phyloP scores from a whole-genome alignment of 495 filamentous ascomycete genomes.

The Aspergillus nidulans region DNA sequence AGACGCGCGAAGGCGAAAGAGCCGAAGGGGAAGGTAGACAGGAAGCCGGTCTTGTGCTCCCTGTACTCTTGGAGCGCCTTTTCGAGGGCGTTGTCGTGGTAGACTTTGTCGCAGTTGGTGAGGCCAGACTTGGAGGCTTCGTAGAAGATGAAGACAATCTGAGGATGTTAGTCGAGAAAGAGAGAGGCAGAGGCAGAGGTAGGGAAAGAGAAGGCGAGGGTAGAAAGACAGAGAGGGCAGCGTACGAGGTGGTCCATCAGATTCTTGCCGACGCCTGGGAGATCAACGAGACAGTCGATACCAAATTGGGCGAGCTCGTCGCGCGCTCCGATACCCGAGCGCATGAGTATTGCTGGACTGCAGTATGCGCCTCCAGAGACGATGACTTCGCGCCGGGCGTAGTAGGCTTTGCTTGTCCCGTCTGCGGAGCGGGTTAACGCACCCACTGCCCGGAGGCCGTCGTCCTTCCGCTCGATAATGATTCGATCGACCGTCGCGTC shows the following conservation, averaged over 20 bases:
- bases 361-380: slow-evolving; percentile 52
- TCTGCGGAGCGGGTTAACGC: slow-evolving; percentile 21
- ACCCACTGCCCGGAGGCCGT: slow-evolving; percentile 23
- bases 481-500: slow-evolving; percentile 37
- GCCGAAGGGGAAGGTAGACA: slow-evolving; percentile 51
- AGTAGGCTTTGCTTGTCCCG: slow-evolving; percentile 27
- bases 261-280: slow-evolving; percentile 53
- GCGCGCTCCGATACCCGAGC: slow-evolving; percentile 50
- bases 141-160: slow-evolving; percentile 46
- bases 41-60: slow-evolving; percentile 45
- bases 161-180: neutral
- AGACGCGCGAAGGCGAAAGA: slow-evolving; percentile 50
- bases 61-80: slow-evolving; percentile 44
- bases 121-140: slow-evolving; percentile 40
- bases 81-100: slow-evolving; percentile 33
- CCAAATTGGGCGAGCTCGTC: slow-evolving; percentile 42
- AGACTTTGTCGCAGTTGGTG: slow-evolving; percentile 38
- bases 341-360: slow-evolving; percentile 53
- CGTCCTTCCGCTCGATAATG: slow-evolving; percentile 16
- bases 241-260: slow-evolving; percentile 50
- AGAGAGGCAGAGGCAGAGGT: neutral
- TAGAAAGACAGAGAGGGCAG: neutral
- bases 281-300: slow-evolving; percentile 43
- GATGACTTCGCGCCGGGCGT: slow-evolving; percentile 45
- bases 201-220: neutral